Base-by-base conservation (phyloP, 2,329 filamentous ascomycete species). In the Sporothrix inflata region DNA sequence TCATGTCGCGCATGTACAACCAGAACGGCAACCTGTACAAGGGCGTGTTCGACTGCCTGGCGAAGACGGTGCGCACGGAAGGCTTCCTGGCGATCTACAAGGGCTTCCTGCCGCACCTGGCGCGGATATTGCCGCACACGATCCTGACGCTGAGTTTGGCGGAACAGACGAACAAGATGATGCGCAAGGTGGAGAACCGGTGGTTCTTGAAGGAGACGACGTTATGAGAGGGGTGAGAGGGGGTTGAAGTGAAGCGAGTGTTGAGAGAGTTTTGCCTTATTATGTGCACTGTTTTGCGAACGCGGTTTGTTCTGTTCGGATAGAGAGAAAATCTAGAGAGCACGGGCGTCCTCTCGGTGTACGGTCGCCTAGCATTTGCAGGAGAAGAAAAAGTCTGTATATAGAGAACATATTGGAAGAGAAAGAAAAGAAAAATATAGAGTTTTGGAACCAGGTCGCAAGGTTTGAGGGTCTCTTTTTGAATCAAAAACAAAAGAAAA, bases 1-100 rank as follows among this genome's bases (percentile, higher is more conserved):
- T 99, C 83, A 99, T 99, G 96, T 96, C 94, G 74, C 92, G 96
- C 75, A 91, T 99, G 86, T 99, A 99, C 86, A 99, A 99, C 85
- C 96, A 99, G 82, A 97, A 94, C 74, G 96, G 96, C 69, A 97
- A 98, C 80, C 87, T 99, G n/a, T 99, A 99, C 85, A 91, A 88
- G 76, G 92, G 94, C 73, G 93, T 97, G 4, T 92, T 97, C 75
- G 96, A 99, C 83, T 99, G 96, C 80, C 83, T 98, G 73, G 89
- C 88, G 80, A 94, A 97, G 84, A 99, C 96, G 0, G 87, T 99
- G 74, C 91, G 91, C 80, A 97, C 94, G 0, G 96, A 99, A 81
- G 96, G 96, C 27, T 78, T 97, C 69, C 83, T 98, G 63, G 96
- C 96, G 74, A 93, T 99, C 73, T 99, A 99, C 86, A 99, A 99